Evolutionary conservation across 768 basidiomycete species (phyloP).

Genomic region (Panus rudis): DNA sequence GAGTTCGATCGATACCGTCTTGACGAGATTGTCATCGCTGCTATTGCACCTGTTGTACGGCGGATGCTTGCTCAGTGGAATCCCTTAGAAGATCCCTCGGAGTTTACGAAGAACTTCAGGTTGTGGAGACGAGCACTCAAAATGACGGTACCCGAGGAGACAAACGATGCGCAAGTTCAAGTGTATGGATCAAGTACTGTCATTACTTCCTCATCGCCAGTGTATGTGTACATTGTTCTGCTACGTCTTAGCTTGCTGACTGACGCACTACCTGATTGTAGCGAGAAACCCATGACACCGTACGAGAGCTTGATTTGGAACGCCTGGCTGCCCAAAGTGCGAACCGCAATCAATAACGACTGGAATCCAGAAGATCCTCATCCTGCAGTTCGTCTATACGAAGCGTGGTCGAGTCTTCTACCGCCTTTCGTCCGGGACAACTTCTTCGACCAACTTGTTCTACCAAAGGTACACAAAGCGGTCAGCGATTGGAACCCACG

Average conservation of each 20-base stretch:
- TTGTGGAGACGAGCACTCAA: slow-evolving; percentile 65
- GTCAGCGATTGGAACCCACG: slow-evolving; percentile 78
- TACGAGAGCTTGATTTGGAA: slow-evolving; percentile 95
- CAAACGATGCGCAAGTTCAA: slow-evolving; percentile 41
- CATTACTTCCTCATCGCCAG: slow-evolving; percentile 22
- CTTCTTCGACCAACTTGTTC: slow-evolving; percentile 88
- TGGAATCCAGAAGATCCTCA: slow-evolving; percentile 74
- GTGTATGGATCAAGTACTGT: slow-evolving; percentile 45
- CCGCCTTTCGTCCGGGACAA: slow-evolving; percentile 93
- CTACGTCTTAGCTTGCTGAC: not conserved
- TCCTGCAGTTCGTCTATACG: slow-evolving; percentile 76
- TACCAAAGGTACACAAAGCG: slow-evolving; percentile 86
- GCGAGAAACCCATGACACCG: slow-evolving; percentile 78
- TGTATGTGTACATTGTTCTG: slow-evolving; percentile 29
- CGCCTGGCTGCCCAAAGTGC: slow-evolving; percentile 91
- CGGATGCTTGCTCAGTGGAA: slow-evolving; percentile 73
- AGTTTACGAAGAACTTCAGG: slow-evolving; percentile 57
- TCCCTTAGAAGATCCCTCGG: slow-evolving; percentile 71
- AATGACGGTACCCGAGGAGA: slow-evolving; percentile 42
- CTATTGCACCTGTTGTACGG: slow-evolving; percentile 76
- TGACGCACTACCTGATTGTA: slow-evolving; percentile 17
- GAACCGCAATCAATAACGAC: slow-evolving; percentile 90
- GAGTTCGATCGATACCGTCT: slow-evolving; percentile 78
- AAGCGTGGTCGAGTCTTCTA: slow-evolving; percentile 81
- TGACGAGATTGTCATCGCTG: slow-evolving; percentile 91